A percentile compares a stretch with the other conserved stretches of the same genome.
These are phyloP conservation scores for Tetrapisispora namnaoensis DNA, from an alignment of 805 yeast genomes.

Conservation along the genomic window DNA sequence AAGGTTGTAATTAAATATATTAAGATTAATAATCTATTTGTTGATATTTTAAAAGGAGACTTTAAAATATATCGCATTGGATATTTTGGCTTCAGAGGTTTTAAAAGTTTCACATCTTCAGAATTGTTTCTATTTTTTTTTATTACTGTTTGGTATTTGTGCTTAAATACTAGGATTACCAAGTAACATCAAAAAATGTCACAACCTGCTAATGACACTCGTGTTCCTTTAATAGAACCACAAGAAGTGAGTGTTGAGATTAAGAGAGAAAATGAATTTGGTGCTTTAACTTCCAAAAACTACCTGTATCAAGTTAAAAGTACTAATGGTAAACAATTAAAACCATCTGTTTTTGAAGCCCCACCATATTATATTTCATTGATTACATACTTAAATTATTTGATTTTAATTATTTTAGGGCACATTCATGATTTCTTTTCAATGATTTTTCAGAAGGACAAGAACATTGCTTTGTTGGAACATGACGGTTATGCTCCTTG, in stretches of 20 bases:
- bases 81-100: too few species aligned
- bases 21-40: too few species aligned
- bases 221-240: conserved; percentile 31
- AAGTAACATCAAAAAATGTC: neutral
- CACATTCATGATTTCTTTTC: conserved; percentile 87
- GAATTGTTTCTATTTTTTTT: too few species aligned
- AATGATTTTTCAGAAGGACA: conserved; percentile 49
- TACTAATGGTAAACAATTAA: conserved; percentile 45
- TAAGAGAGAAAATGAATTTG: conserved; percentile 58
- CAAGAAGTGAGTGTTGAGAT: conserved; percentile 29
- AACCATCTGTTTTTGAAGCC: conserved; percentile 60
- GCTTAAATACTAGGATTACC: too few species aligned
- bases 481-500: conserved; percentile 92
- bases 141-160: too few species aligned
- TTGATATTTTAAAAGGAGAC: too few species aligned
- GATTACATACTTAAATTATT: conserved; percentile 76
- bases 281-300: conserved; percentile 53
- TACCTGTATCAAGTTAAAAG: conserved; percentile 54
- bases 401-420: conserved; percentile 78
- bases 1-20: too few species aligned
- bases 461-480: conserved; percentile 58
- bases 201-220: conserved; percentile 1
- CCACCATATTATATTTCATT: conserved; percentile 77
- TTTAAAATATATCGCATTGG: too few species aligned
- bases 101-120: too few species aligned